phyloP scores from a whole-genome alignment of 345 rosid species.

The Erucastrum elatum region DNA sequence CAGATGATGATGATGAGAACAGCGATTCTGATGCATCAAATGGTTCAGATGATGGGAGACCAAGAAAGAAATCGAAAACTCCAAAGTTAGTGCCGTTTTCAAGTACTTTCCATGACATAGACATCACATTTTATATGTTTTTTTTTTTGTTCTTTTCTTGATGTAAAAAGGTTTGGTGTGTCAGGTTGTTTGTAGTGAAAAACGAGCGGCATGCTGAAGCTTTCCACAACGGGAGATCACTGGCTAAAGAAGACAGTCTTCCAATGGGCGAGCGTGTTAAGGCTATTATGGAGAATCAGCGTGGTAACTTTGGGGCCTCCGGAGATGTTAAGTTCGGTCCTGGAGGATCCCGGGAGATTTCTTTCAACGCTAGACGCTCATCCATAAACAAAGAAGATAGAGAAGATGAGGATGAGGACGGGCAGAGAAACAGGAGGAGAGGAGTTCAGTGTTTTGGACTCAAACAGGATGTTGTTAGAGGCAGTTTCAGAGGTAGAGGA shows the following conservation, averaged over 20 bases:
- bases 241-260: constrained; percentile 72
- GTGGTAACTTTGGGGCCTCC: constrained; percentile 35
- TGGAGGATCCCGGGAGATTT: constrained; percentile 88
- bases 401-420: constrained; percentile 29
- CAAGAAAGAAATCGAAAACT: constrained; percentile 52
- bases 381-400: constrained; percentile 61
- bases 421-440: constrained; percentile 51
- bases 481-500: constrained; percentile 55
- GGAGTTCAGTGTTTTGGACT: constrained; percentile 77
- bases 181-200: constrained; percentile 80
- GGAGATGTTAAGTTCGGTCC: constrained; percentile 70
- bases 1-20: constrained; percentile 50
- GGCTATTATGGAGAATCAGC: constrained; percentile 52
- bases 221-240: constrained; percentile 58
- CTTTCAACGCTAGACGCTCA: constrained; percentile 58
- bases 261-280: constrained; percentile 78
- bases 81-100: constrained; percentile 54
- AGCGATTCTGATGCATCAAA: constrained; percentile 64
- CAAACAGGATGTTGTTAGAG: constrained; percentile 47
- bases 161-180: constrained; percentile 8
- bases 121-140: background rate
- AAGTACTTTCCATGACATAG: constrained; percentile 8
- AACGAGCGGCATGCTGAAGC: constrained; percentile 91
- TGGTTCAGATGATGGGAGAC: constrained; percentile 50
- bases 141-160: background rate